Conservation (phyloP, 768 basidiomycete genomes). For the Collybiopsis confluens region DNA sequence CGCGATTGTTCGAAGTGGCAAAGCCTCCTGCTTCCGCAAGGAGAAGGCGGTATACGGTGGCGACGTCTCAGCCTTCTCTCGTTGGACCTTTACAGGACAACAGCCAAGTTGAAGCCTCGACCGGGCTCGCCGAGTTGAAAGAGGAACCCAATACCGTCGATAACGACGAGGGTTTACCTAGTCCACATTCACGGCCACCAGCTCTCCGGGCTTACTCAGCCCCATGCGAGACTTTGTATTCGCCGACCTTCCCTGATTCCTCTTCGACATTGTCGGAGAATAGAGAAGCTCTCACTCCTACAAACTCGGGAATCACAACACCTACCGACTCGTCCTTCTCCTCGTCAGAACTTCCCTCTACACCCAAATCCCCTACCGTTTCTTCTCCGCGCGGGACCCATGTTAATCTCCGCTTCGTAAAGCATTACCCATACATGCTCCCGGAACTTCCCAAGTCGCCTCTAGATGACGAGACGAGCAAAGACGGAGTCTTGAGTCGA, state of each 20-base stretch:
- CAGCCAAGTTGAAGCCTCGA: background rate
- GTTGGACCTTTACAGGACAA: background rate
- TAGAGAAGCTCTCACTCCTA: background rate
- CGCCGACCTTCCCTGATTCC: background rate
- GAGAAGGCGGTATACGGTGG: slow-evolving; percentile 1
- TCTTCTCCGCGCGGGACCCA: background rate
- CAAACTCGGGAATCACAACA: background rate
- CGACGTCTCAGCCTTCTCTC: background rate
- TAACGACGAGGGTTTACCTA: background rate
- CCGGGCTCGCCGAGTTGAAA: background rate
- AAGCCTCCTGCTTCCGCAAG: slow-evolving; percentile 2
- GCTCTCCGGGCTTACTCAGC: background rate
- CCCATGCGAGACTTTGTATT: background rate
- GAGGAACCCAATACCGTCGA: background rate
- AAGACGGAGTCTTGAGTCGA: background rate
- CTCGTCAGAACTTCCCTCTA: too few relatives aligned
- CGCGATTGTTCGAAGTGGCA: slow-evolving; percentile 3
- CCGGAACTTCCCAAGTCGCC: background rate
- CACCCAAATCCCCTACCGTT: too few relatives aligned
- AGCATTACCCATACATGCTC: slow-evolving; percentile 2
- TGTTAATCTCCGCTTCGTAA: background rate
- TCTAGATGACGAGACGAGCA: background rate
- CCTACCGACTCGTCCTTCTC: too few relatives aligned
- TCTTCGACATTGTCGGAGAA: too few relatives aligned
- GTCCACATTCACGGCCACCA: background rate